Evolutionary conservation across 306 rosid species (phyloP).

Genomic region (Cotoneaster glaucophyllus): DNA sequence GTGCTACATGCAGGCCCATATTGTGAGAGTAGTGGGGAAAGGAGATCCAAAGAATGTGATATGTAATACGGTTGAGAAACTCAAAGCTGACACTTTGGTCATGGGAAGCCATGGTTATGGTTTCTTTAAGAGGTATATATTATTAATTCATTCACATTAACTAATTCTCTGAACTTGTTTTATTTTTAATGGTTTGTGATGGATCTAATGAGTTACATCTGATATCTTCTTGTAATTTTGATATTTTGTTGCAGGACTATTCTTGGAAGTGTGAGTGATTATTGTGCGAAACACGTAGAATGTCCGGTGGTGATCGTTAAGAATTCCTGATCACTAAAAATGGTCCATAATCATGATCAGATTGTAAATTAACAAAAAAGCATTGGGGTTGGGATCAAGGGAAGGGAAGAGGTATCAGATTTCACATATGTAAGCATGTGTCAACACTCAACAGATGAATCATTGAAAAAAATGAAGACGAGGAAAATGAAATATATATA

Average conservation of each 20-base stretch:
- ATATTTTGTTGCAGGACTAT: conserved; percentile 40
- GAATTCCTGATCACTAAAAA: conserved; percentile 21
- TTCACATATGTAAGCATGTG: background rate
- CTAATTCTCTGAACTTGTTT: background rate
- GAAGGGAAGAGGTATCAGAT: background rate
- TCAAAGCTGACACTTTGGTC: conserved; percentile 61
- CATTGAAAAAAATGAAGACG: background rate
- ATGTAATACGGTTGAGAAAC: conserved; percentile 50
- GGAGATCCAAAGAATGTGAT: conserved; percentile 77
- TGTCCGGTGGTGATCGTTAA: conserved; percentile 83
- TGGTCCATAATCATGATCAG: background rate
- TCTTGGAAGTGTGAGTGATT: conserved; percentile 80
- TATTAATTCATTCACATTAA: background rate
- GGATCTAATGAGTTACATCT: too few species aligned
- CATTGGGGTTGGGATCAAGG: background rate
- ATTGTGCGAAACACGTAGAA: conserved; percentile 61
- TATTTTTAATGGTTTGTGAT: too few species aligned
- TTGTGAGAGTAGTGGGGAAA: conserved; percentile 48
- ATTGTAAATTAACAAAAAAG: background rate
- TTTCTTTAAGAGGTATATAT: conserved; percentile 66
- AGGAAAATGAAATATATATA: background rate
- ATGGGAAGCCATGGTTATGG: conserved; percentile 87
- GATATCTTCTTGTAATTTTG: background rate
- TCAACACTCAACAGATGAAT: background rate
- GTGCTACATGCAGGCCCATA: conserved; percentile 31